Base-by-base conservation (phyloP, 176 grass and related monocot genomes). In the Themeda triandra region DNA sequence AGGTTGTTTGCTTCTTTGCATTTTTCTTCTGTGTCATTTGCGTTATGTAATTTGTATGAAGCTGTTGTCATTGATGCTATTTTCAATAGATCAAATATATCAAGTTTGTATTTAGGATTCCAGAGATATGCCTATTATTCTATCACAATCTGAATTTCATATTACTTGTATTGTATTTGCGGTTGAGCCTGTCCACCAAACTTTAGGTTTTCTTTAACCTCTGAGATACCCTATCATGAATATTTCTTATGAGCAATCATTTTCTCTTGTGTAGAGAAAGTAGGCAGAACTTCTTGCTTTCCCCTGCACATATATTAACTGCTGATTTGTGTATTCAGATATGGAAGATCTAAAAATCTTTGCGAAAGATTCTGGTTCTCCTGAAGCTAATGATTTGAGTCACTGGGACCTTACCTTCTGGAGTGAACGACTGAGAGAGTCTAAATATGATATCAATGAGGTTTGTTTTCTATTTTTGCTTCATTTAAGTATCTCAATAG, bases 361-460 rank as follows among this genome's bases (percentile, higher is more conserved):
- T 88, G 90, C 86, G 1, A 94, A 87, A 86, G 86, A 87, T 54
- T 87, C 86, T 79, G 95, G 75, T 87, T 89, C 88, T 88, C 86
- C 88, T 81, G 95, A 97, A 82, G 88, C 92, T 82, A 89, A 91
- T 91, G 88, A 94, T 68, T 40, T 97, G 42, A 79, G 88, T 84
- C 92, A 97, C 30, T 97, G 92, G 92, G 95, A 97, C 53, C 76
- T 94, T 75, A 91, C 19, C 5, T 97, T 97, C 88, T 97, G 95
- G 95, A 97, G 95, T 81, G 95, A 97, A 87, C 90, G 95, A n/a
- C 83, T 97, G 37, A 73, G 92, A 48, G 95, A 97, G 69, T 84
- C 95, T 64, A 97, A 94, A 87, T 97, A 92, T 88, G 92, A 97
- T 68, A 97, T 97, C 68, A 92, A 97, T 66, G 95, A 97, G 95